These are phyloP conservation scores for Ogataea pignaliae DNA, from an alignment of 805 yeast genomes.

Conservation along the genomic window DNA sequence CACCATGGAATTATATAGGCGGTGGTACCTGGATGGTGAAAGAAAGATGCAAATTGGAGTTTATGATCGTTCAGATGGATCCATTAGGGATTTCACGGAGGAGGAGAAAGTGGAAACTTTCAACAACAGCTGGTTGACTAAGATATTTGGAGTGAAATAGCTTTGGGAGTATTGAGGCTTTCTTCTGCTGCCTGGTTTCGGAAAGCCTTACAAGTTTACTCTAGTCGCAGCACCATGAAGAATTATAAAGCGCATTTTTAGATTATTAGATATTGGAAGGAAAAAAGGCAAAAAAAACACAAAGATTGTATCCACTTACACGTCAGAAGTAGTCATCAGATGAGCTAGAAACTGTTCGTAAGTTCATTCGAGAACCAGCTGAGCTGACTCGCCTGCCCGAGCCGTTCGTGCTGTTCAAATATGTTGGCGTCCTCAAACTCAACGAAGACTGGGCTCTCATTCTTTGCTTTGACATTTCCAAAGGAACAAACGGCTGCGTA, in stretches of 20 bases:
- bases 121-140: constrained; percentile 34
- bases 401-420: no score
- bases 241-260: no score
- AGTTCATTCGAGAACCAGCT: background rate
- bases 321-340: no score
- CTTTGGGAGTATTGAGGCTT: background rate
- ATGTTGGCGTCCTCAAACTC: constrained; percentile 3
- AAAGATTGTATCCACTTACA: no score
- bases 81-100: constrained; percentile 38
- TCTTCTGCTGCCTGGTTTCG: background rate
- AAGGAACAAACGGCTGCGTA: constrained; percentile 18
- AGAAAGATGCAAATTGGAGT: constrained; percentile 44
- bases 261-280: no score
- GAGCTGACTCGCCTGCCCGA: constrained; percentile 7
- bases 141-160: constrained; percentile 39
- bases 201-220: no score
- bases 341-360: background rate
- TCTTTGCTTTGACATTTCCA: constrained; percentile 15
- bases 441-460: constrained; percentile 22
- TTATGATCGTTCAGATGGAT: constrained; percentile 38
- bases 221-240: no score
- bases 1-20: constrained; percentile 27
- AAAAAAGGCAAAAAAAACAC: no score
- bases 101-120: constrained; percentile 37
- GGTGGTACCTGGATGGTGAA: constrained; percentile 36